Conservation (phyloP, 768 basidiomycete genomes). For the Mycena maculata region DNA sequence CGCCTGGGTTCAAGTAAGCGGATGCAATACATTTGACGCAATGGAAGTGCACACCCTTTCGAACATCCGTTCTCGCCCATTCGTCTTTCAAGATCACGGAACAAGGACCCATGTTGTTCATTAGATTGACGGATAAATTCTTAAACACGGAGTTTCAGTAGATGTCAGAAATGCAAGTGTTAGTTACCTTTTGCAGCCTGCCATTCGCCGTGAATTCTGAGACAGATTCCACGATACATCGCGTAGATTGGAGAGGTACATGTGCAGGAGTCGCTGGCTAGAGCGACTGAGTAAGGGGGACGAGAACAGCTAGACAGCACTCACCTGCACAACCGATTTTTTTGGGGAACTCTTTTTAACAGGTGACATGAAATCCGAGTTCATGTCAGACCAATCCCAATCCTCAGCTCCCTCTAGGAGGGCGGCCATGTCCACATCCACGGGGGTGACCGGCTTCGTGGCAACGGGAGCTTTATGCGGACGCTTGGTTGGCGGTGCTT, state of each 20-base stretch:
- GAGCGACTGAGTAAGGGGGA: slow-evolving; percentile 6
- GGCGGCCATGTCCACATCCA: slow-evolving; percentile 56
- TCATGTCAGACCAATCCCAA: slow-evolving; percentile 77
- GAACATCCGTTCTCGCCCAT: slow-evolving; percentile 76
- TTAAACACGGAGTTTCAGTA: slow-evolving; percentile 4
- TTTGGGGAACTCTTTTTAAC: slow-evolving; percentile 52
- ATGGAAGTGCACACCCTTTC: slow-evolving; percentile 57
- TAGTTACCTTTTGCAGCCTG: slow-evolving; percentile 57
- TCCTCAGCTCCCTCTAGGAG: slow-evolving; percentile 75
- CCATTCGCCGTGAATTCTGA: slow-evolving; percentile 45
- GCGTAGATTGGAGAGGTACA: slow-evolving; percentile 54
- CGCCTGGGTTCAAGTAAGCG: slow-evolving; percentile 59
- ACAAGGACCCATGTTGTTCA: slow-evolving; percentile 58
- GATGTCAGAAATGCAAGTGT: slow-evolving; percentile 9
- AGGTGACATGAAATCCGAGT: slow-evolving; percentile 61
- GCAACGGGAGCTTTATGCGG: slow-evolving; percentile 13
- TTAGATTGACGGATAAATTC: slow-evolving; percentile 56
- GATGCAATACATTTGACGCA: neutral
- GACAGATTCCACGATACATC: slow-evolving; percentile 67
- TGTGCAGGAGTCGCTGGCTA: slow-evolving; percentile 29
- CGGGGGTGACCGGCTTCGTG: slow-evolving; percentile 27
- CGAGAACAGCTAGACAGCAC: slow-evolving; percentile 6
- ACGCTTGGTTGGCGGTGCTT: slow-evolving; percentile 30
- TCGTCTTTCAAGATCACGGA: slow-evolving; percentile 78
- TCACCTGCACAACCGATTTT: slow-evolving; percentile 7